Evolutionary conservation across 257 asterid genomes (phyloP).

Genomic region (Haberlea rhodopensis): DNA sequence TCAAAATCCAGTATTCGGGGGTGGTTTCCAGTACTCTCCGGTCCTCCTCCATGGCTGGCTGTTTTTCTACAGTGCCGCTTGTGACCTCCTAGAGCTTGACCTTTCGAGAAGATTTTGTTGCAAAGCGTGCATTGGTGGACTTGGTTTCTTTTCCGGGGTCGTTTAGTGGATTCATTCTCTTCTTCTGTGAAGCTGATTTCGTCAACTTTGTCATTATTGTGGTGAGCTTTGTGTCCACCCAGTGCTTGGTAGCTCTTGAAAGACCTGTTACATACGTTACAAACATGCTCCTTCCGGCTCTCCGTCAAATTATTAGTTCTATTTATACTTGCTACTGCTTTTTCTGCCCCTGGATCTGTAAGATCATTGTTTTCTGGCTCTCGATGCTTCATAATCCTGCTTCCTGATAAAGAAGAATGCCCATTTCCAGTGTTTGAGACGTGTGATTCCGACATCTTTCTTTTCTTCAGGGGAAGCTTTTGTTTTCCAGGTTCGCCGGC

Average conservation of each 20-base stretch:
- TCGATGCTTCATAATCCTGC: not conserved
- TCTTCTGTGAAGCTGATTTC: not conserved
- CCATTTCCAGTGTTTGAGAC: not conserved
- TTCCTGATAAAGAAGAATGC: not conserved
- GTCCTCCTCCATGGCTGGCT: not conserved
- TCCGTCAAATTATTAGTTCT: not conserved
- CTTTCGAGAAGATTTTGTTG: constrained; percentile 28
- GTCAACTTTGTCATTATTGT: constrained; percentile 8
- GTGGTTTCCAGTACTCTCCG: not conserved
- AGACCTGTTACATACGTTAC: constrained; percentile 1
- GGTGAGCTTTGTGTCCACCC: constrained; percentile 38
- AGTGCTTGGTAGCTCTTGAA: constrained; percentile 22
- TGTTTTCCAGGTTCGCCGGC: not conserved
- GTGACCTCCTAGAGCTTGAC: constrained; percentile 50
- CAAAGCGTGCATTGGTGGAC: constrained; percentile 29
- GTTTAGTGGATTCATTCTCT: not conserved
- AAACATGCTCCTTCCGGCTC: not conserved
- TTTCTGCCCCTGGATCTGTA: not conserved
- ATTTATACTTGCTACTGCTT: too few relatives aligned
- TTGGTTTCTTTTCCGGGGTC: not conserved
- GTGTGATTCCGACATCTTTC: not conserved
- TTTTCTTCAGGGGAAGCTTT: constrained; percentile 3
- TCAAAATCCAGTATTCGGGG: constrained; percentile 23
- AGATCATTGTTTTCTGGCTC: not conserved
- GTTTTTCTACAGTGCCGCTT: constrained; percentile 30